phyloP scores from a whole-genome alignment of 306 rosid genomes.

The Hylodesmum podocarpum region DNA sequence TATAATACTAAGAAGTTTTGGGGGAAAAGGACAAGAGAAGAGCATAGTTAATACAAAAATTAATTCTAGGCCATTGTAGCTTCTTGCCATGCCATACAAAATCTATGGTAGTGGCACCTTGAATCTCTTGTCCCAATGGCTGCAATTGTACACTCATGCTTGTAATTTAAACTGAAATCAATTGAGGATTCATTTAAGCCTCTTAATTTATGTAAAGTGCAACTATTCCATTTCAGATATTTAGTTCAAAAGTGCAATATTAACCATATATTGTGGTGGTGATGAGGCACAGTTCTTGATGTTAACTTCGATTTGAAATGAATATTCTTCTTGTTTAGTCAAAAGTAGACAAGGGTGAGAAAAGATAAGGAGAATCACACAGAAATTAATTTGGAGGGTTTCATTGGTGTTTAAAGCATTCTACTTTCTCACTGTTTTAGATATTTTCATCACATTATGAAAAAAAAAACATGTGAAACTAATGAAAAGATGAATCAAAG shows the following conservation, averaged over 20 bases:
- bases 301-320: background rate
- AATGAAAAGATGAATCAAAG: background rate
- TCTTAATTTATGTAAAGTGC: slow-evolving; percentile 6
- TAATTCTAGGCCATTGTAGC: background rate
- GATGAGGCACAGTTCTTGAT: background rate
- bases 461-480: slow-evolving; percentile 14
- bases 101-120: slow-evolving; percentile 15
- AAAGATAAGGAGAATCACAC: background rate
- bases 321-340: background rate
- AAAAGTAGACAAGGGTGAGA: background rate
- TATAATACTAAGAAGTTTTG: background rate
- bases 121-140: background rate
- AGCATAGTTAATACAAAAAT: background rate
- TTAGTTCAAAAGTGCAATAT: background rate
- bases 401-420: background rate
- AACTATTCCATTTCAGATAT: background rate
- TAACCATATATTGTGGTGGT: background rate
- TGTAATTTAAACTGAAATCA: slow-evolving; percentile 24
- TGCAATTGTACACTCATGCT: background rate
- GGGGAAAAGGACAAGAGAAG: background rate
- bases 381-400: background rate
- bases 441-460: background rate
- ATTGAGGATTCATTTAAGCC: background rate
- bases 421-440: background rate
- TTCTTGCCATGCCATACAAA: slow-evolving; percentile 11